phyloP scores from a whole-genome alignment of 225 moss, liverwort and hornwort species.

The Polytrichum formosum region DNA sequence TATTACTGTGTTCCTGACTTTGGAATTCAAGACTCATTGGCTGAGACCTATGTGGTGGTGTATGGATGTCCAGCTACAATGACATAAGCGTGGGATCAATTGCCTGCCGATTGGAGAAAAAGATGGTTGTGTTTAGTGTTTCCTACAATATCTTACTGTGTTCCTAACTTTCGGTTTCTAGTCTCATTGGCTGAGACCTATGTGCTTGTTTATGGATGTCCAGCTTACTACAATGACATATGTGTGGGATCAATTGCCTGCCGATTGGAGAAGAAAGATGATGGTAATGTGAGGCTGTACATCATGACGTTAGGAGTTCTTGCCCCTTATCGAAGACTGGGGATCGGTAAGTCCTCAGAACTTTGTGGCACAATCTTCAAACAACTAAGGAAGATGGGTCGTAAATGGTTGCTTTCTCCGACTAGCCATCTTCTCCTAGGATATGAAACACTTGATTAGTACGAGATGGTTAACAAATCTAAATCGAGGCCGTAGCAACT shows the following conservation, averaged over 20 bases:
- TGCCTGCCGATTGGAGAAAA: constrained; percentile 91
- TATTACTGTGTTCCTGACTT: too few species aligned
- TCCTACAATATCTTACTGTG: too few species aligned
- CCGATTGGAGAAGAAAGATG: constrained; percentile 88
- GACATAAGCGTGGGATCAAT: constrained; percentile 93
- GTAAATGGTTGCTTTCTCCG: too few species aligned
- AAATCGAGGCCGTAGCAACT: too few species aligned
- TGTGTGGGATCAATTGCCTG: constrained; percentile 97
- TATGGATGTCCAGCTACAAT: constrained; percentile 27
- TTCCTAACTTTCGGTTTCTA: too few species aligned
- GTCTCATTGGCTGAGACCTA: constrained; percentile 1
- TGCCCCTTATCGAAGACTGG: constrained; percentile 84
- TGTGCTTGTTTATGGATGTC: not conserved
- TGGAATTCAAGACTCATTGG: too few species aligned
- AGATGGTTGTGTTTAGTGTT: constrained; percentile 35
- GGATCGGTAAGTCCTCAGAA: constrained; percentile 59
- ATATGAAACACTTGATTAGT: too few species aligned
- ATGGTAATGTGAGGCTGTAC: constrained; percentile 69
- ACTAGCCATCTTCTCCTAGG: too few species aligned
- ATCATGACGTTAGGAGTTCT: constrained; percentile 96
- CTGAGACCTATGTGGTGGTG: too few species aligned
- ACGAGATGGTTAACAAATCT: too few species aligned
- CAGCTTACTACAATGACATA: constrained; percentile 94
- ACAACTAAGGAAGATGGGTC: too few species aligned
- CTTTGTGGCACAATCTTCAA: too few species aligned